Conservation (phyloP, 345 rosid species). For the Salix udensis region DNA sequence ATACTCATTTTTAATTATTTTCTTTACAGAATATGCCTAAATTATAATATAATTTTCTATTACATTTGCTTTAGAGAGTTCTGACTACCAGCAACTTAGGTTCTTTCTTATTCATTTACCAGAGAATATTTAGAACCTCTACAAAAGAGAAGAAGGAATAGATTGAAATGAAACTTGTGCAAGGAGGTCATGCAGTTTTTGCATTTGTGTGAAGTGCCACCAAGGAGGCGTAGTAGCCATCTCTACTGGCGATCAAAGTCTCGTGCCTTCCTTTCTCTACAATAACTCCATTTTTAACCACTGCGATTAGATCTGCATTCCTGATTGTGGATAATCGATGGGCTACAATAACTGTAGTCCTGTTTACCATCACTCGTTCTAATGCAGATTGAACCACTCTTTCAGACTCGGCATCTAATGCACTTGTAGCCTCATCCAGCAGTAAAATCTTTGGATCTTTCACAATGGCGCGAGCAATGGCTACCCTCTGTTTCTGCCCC, state of each 20-base stretch:
- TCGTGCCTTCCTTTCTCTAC: conserved; percentile 44
- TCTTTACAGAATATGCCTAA: no score
- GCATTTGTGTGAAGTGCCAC: conserved; percentile 29
- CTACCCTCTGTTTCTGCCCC: conserved; percentile 45
- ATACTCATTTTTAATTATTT: no score
- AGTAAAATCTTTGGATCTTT: conserved; percentile 43
- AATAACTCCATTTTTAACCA: conserved; percentile 47
- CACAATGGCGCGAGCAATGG: conserved; percentile 40
- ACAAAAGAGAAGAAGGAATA: no score
- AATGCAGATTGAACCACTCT: conserved; percentile 49
- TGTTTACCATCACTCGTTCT: conserved; percentile 32
- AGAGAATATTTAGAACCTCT: not conserved
- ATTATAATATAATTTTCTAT: not conserved
- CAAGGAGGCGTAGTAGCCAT: conserved; percentile 24
- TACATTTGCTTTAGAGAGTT: not conserved
- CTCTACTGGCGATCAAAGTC: conserved; percentile 13
- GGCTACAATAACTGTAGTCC: conserved; percentile 55
- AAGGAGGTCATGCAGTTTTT: conserved; percentile 7
- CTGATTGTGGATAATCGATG: conserved; percentile 49
- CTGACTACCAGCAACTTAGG: not conserved
- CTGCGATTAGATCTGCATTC: conserved; percentile 50
- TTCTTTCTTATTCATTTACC: not conserved
- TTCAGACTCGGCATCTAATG: conserved; percentile 48
- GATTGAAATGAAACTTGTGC: no score
- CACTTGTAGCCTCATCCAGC: conserved; percentile 45